Evolutionary conservation across 2,329 filamentous ascomycete genomes (phyloP).

Genomic region (Microascus cirrosus): DNA sequence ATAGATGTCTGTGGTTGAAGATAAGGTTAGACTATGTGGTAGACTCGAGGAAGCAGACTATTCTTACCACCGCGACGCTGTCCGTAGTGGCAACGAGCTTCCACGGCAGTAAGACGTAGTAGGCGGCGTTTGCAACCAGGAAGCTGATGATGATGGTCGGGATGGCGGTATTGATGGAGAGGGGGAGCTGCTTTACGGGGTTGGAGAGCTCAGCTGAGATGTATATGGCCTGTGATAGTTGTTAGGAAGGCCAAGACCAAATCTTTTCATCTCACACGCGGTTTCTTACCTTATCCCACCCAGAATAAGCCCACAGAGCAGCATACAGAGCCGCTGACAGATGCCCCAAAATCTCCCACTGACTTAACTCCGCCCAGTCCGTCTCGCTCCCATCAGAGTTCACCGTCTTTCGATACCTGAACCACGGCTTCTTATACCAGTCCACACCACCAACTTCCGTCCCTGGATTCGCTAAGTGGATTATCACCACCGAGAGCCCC

Average conservation of each 20-base stretch:
- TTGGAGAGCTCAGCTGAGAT: conserved; percentile 39
- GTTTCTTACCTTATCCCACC: conserved; percentile 49
- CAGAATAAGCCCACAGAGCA: conserved; percentile 53
- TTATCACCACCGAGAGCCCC: conserved; percentile 31
- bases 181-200: conserved; percentile 42
- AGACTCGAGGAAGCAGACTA: not conserved
- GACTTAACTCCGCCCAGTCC: conserved; percentile 33
- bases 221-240: conserved; percentile 35
- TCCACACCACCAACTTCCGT: conserved; percentile 32
- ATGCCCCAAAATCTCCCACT: conserved; percentile 52
- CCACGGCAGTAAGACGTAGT: conserved; percentile 54
- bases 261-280: not conserved
- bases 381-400: conserved; percentile 36
- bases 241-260: not conserved
- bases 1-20: conserved; percentile 35
- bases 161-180: conserved; percentile 50
- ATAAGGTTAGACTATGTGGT: not conserved
- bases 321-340: conserved; percentile 50
- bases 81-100: conserved; percentile 44
- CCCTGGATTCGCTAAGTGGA: conserved; percentile 24
- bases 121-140: conserved; percentile 47
- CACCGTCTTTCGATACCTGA: conserved; percentile 34
- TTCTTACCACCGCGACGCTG: conserved; percentile 48
- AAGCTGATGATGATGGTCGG: conserved; percentile 49
- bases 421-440: conserved; percentile 44